Conservation (phyloP, 352 stramenopile genomes). For the Phytophthora macrochlamydospora region DNA sequence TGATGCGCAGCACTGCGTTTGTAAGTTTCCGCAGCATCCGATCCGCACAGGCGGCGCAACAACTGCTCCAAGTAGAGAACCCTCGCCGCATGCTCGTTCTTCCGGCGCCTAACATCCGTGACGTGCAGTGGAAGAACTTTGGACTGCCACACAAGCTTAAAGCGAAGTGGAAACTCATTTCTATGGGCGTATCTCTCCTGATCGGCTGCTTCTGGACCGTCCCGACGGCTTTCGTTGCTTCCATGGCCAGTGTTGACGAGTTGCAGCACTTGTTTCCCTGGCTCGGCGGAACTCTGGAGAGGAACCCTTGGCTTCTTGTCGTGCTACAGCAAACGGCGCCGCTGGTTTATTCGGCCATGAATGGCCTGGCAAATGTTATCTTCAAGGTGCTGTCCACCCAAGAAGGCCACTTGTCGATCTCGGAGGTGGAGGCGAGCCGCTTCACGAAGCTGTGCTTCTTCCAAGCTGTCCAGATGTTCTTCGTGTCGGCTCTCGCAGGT, state of each 20-base stretch:
- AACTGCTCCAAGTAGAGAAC: conserved; percentile 75
- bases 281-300: conserved; percentile 42
- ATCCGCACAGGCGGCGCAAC: conserved; percentile 68
- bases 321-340: conserved; percentile 68
- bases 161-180: conserved; percentile 67
- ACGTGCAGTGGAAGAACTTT: conserved; percentile 85
- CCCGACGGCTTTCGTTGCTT: conserved; percentile 78
- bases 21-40: conserved; percentile 74
- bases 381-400: conserved; percentile 67
- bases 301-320: conserved; percentile 55
- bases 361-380: conserved; percentile 65
- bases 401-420: conserved; percentile 71
- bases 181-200: conserved; percentile 51
- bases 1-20: conserved; percentile 76
- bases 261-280: conserved; percentile 61
- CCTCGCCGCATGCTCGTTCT: conserved; percentile 63
- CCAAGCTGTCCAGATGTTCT: conserved; percentile 86
- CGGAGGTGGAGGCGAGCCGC: conserved; percentile 67
- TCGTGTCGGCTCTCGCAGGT: conserved; percentile 71
- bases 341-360: conserved; percentile 73
- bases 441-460: conserved; percentile 83
- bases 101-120: conserved; percentile 66
- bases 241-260: conserved; percentile 70
- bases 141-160: conserved; percentile 63
- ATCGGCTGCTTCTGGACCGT: conserved; percentile 84